Base-by-base conservation (phyloP, 1,139 yeast genomes). In the Hyphopichia burtonii region DNA sequence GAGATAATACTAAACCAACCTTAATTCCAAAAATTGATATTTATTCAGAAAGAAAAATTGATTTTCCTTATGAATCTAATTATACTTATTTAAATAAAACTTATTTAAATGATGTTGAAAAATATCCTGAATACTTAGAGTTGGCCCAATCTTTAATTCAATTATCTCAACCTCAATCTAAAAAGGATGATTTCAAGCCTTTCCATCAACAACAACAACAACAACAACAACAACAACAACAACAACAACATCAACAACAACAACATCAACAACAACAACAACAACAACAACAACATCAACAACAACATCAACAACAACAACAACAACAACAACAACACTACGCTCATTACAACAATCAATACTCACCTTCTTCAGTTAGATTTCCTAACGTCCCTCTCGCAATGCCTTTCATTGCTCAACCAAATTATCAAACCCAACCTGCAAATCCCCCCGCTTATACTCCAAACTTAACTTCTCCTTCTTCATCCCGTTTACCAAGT, bases 41-140 rank as follows among this genome's bases (percentile, higher is more conserved):
- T 28, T 43, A 41, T 31, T 52, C 55, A 31, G 74, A 67, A 44
- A 59, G 70, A 40, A 70, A 70, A 48, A 70, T 75, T 38, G 73
- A 76, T 53, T 78, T 75, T 51, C 83, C 83, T 7, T 78, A 72
- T 54, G 80, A 77, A 51, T 74, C 78, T 19, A 76, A 78, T 50
- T 78, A 78, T 53, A 74, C 80, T 15, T 78, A 78, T 52, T 59
- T 71, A 52, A 71, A 71, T 53, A 62, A 68, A 47, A 70, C 77
- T 7, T 73, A 73, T 48, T 56, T 73, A 53, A 67, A 60, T 33
- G 78, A 73, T 50, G 75, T 73, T 36, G 71, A 68, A 45, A 63
- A 55, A 48, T 73, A 68, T 53, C 78, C 78, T n/a, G 77, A 72
- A 53, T 73, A 73, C 50, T 61, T 73, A 54, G 77, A 73, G 49